These are phyloP conservation scores for Leersia perrieri DNA, from an alignment of 176 grass and related monocot species.

Conservation along the genomic window DNA sequence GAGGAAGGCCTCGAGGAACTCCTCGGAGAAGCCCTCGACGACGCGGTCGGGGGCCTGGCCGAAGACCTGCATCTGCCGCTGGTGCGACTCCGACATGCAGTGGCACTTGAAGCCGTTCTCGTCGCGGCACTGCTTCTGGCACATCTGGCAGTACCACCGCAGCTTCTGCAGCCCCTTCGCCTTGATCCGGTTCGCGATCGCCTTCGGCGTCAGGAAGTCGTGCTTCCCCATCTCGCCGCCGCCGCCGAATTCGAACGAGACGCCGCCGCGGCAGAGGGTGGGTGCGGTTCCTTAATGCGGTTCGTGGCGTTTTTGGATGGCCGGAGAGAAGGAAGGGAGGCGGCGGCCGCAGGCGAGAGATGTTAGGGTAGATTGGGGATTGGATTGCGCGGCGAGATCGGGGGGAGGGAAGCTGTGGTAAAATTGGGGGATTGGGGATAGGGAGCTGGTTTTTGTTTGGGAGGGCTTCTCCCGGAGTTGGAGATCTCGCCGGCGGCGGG, in stretches of 20 bases:
- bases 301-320: too few relatives aligned
- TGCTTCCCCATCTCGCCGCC: slow-evolving; percentile 66
- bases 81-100: slow-evolving; percentile 89
- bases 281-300: too few relatives aligned
- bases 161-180: slow-evolving; percentile 92
- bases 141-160: slow-evolving; percentile 99
- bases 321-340: too few relatives aligned
- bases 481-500: too few relatives aligned
- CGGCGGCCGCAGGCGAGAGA: too few relatives aligned
- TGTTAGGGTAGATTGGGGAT: too few relatives aligned
- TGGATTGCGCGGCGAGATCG: too few relatives aligned
- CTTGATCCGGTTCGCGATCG: slow-evolving; percentile 90
- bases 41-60: slow-evolving; percentile 74
- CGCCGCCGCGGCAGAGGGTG: neutral
- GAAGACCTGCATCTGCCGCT: slow-evolving; percentile 97
- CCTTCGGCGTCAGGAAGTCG: slow-evolving; percentile 85
- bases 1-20: slow-evolving; percentile 66
- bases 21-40: slow-evolving; percentile 71
- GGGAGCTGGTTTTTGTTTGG: too few relatives aligned
- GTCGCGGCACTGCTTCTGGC: slow-evolving; percentile 89
- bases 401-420: too few relatives aligned
- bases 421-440: too few relatives aligned
- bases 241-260: neutral
- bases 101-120: slow-evolving; percentile 99
- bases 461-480: too few relatives aligned